Evolutionary conservation across 768 basidiomycete species (phyloP), one percentile per base, ranked within the genome.

Genomic region (Lyophyllum atratum): DNA sequence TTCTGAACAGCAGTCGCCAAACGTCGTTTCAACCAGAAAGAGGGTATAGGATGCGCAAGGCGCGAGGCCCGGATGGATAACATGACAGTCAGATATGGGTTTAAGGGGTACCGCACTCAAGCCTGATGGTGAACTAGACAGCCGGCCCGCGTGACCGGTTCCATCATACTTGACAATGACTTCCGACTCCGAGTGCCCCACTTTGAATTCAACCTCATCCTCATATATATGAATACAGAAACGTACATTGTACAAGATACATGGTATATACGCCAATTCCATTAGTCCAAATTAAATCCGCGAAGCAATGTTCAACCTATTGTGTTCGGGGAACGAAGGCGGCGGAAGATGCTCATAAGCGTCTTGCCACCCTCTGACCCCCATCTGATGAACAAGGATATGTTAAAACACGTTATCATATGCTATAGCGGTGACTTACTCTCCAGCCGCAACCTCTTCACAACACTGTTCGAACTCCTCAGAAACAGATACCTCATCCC

Each of bases 321-420:
- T 21, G 73, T 59, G 48, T 65, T 73, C 14, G 86, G 87, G 24
- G 87, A 87, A 22, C 85, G 79, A 45, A 90, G 74, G 21, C 88
- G 80, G 58, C 87, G 76, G 68, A 90, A 89, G 11, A 89, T 75
- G 15, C 80, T 80, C 76, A 82, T 86, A 33, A 89, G 62, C 0
- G 85, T 89, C 67, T 82, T 86, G 15, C 87, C 88, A 8, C 87
- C 88, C 58, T 88, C 86, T 0, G 80, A 63, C 12, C 87, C 88
- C 88, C 88, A 89, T 67, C 87, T 89, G 55, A 43, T 39, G 24
- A 49, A 54, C 47, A 44, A 53, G 49, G 61, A 45, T 48, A 25
- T 28, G 33, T 33, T 43, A 4, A 24, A 52, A 49, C 33, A n/a
- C 59, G 8, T 15, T 31, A 48, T 34, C 3, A 37, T 39, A 10